These are phyloP conservation scores for Russula foetens DNA, from an alignment of 768 basidiomycete species.

Conservation along the genomic window DNA sequence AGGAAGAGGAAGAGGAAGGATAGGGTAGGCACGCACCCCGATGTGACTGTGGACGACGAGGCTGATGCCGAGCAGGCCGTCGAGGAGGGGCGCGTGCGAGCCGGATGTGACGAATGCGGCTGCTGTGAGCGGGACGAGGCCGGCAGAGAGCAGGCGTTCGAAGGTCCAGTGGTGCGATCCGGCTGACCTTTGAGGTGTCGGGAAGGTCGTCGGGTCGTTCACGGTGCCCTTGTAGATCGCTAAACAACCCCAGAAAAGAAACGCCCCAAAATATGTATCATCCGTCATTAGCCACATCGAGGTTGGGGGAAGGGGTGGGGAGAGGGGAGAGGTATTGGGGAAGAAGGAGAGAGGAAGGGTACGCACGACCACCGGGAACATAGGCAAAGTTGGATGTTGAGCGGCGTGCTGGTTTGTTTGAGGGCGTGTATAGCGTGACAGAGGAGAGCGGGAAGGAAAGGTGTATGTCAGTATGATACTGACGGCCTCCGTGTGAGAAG, in stretches of 20 bases:
- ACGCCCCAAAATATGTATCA: too few species aligned
- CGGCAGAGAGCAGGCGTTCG: slow-evolving; percentile 87
- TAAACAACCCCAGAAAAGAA: slow-evolving; percentile 23
- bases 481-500: too few species aligned
- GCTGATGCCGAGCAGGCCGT: slow-evolving; percentile 80
- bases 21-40: slow-evolving; percentile 42
- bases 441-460: too few species aligned
- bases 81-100: slow-evolving; percentile 73
- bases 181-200: slow-evolving; percentile 73
- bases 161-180: slow-evolving; percentile 93
- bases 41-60: slow-evolving; percentile 95
- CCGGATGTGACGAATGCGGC: slow-evolving; percentile 78
- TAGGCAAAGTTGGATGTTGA: slow-evolving; percentile 29
- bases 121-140: slow-evolving; percentile 81
- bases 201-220: slow-evolving; percentile 92
- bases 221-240: slow-evolving; percentile 88
- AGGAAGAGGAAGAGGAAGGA: too few species aligned
- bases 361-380: slow-evolving; percentile 68
- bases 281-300: background rate
- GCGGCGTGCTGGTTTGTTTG: background rate
- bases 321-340: background rate
- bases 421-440: too few species aligned
- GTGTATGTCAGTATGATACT: background rate
- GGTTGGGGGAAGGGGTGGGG: too few species aligned
- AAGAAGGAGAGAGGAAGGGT: too few species aligned